Base-by-base conservation (phyloP, 192 early-diverging fungal genomes). In the Backusella parvicylindrica region DNA sequence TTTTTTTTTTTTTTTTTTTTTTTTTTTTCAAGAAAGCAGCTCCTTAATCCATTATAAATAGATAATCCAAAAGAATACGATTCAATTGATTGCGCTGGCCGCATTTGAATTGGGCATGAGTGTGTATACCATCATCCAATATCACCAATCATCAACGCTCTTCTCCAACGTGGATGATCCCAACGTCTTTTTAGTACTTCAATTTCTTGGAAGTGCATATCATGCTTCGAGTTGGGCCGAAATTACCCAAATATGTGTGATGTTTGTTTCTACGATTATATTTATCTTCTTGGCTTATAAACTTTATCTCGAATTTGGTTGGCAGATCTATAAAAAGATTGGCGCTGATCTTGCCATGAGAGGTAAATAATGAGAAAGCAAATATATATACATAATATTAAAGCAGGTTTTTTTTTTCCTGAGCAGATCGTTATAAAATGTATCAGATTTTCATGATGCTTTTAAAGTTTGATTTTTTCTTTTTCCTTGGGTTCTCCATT, bases 51-150 rank as follows among this genome's bases (percentile, higher is more conserved):
- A 15, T 32, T 50, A 2, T 60, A 49, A n/a, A n/a, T 72, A 94
- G 88, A 90, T 96, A 47, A 92, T 87, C 72, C 90, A 96, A 84
- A 89, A 97, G 80, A 98, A 98, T 85, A 95, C 95, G 11, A 96
- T 98, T 70, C 95, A 98, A 76, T 90, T 96, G 53, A 90, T 95
- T 63, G 88, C 88, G n/a, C 86, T 92, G 21, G 85, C 91, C 13
- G 73, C 86, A 66, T 93, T 93, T 79, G 91, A 93, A 77, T 75
- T 86, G 37, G 83, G 84, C 67, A 85, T 89, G 71, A 83, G 86
- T 38, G 85, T 79, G 9, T 95, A 95, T 83, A 84, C 91, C 6
- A 84, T 88, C 31, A 90, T 95, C 56, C 93, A 95, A 76, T 85
- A 84, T 69, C 76, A 75, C 50, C 86, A 89, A 78, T 79, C 87